phyloP scores from a whole-genome alignment of 108 stramenopile species.

The Nitzschia sp. region DNA sequence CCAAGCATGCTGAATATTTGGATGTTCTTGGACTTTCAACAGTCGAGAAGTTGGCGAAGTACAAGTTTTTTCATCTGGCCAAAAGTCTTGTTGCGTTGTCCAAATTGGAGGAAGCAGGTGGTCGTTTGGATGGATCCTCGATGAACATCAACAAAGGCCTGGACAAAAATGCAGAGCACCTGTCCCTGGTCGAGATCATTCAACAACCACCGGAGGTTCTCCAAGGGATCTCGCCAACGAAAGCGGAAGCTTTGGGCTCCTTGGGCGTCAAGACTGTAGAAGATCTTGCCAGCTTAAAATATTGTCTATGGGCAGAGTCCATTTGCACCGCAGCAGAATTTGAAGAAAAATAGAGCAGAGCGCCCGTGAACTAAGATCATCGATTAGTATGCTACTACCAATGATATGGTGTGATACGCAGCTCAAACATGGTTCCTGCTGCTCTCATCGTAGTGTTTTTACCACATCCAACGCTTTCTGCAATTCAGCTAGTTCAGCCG shows the following conservation, averaged over 20 bases:
- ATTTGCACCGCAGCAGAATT: conserved; percentile 23
- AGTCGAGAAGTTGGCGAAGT: conserved; percentile 35
- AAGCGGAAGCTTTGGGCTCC: conserved; percentile 8
- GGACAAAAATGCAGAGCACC: conserved; percentile 43
- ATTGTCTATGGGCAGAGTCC: conserved; percentile 39
- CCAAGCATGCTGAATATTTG: conserved; percentile 24
- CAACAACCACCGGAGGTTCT: conserved; percentile 36
- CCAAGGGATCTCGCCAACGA: conserved; percentile 27
- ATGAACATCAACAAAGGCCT: conserved; percentile 49
- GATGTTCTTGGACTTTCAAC: conserved; percentile 25
- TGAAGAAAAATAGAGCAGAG: conserved; percentile 16
- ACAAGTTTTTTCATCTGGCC: conserved; percentile 44
- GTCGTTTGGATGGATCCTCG: conserved; percentile 15
- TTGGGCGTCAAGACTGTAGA: conserved; percentile 36
- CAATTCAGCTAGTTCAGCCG: conserved; percentile 29
- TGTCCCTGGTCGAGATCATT: conserved; percentile 38
- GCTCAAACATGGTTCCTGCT: too few relatives aligned
- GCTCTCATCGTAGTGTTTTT: conserved; percentile 9
- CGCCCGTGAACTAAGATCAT: too few relatives aligned
- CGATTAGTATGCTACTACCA: too few relatives aligned
- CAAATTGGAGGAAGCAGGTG: conserved; percentile 25
- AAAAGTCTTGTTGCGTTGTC: conserved; percentile 36
- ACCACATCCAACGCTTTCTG: conserved; percentile 30
- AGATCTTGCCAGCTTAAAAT: conserved; percentile 39
- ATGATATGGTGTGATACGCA: too few relatives aligned